Conservation (phyloP, 768 basidiomycete species). For the Gloeopeniophorella convolvens region DNA sequence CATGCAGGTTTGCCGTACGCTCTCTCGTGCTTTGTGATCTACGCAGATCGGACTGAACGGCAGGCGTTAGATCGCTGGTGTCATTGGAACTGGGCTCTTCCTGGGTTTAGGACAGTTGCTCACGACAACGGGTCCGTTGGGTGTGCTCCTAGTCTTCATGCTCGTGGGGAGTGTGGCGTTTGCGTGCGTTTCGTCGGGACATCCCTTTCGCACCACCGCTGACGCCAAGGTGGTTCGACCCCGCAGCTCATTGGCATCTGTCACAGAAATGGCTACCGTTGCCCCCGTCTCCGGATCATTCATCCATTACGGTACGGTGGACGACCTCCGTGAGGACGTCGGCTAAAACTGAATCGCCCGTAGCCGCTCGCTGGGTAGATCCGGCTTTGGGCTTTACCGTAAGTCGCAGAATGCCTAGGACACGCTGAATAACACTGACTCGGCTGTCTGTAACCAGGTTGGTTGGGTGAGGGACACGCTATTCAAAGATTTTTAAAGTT, state of each 20-base stretch:
- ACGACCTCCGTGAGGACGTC: background rate
- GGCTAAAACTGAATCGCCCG: background rate
- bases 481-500: background rate
- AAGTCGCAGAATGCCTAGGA: slow-evolving; percentile 1
- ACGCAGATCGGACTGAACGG: too few relatives aligned
- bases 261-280: slow-evolving; percentile 28
- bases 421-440: background rate
- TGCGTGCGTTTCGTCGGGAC: slow-evolving; percentile 20
- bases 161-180: slow-evolving; percentile 27
- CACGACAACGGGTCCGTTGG: slow-evolving; percentile 25
- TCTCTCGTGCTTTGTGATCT: background rate
- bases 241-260: slow-evolving; percentile 25
- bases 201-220: slow-evolving; percentile 1
- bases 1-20: slow-evolving; percentile 15
- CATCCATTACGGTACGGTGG: slow-evolving; percentile 24
- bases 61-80: slow-evolving; percentile 24
- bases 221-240: background rate
- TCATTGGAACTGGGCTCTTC: slow-evolving; percentile 29
- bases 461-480: slow-evolving; percentile 19
- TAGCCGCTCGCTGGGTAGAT: slow-evolving; percentile 30
- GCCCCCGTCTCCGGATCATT: slow-evolving; percentile 28
- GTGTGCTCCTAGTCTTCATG: slow-evolving; percentile 26
- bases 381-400: slow-evolving; percentile 29
- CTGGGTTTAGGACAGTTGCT: slow-evolving; percentile 29
- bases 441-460: slow-evolving; percentile 4